Evolutionary conservation across 2,329 filamentous ascomycete genomes (phyloP).

Genomic region (Scedosporium aurantiacum): DNA sequence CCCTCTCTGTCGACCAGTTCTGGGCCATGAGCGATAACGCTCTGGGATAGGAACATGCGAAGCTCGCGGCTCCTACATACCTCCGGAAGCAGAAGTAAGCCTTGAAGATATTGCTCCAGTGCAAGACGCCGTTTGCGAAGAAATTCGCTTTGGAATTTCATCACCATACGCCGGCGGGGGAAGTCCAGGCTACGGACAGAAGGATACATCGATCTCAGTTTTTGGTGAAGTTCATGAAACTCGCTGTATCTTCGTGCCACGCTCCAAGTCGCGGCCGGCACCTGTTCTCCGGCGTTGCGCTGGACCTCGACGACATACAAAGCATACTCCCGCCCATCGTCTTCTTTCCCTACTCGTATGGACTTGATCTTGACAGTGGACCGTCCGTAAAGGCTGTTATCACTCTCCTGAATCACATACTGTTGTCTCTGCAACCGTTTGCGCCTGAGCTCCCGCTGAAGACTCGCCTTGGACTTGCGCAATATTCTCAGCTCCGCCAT

Average conservation of each 20-base stretch:
- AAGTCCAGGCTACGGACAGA: slow-evolving; percentile 87
- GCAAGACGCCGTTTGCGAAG: slow-evolving; percentile 76
- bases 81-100: slow-evolving; percentile 76
- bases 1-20: slow-evolving; percentile 42
- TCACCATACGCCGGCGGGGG: slow-evolving; percentile 79
- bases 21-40: slow-evolving; percentile 55
- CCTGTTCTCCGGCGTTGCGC: slow-evolving; percentile 82
- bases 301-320: slow-evolving; percentile 89
- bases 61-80: slow-evolving; percentile 90
- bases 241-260: slow-evolving; percentile 92
- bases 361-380: slow-evolving; percentile 84
- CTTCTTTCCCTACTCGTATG: slow-evolving; percentile 83
- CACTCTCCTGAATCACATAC: slow-evolving; percentile 94
- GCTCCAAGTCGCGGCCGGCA: slow-evolving; percentile 91
- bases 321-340: slow-evolving; percentile 87
- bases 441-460: slow-evolving; percentile 81
- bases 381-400: slow-evolving; percentile 90
- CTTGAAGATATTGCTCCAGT: slow-evolving; percentile 73
- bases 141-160: slow-evolving; percentile 95
- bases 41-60: slow-evolving; percentile 83
- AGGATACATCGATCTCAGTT: slow-evolving; percentile 71
- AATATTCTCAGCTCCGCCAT: slow-evolving; percentile 85
- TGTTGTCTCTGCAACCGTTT: slow-evolving; percentile 96
- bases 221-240: slow-evolving; percentile 91
- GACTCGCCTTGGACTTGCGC: slow-evolving; percentile 83